Base-by-base conservation (phyloP, 2,329 filamentous ascomycete species). In the Sphaerulina vaccinii region DNA sequence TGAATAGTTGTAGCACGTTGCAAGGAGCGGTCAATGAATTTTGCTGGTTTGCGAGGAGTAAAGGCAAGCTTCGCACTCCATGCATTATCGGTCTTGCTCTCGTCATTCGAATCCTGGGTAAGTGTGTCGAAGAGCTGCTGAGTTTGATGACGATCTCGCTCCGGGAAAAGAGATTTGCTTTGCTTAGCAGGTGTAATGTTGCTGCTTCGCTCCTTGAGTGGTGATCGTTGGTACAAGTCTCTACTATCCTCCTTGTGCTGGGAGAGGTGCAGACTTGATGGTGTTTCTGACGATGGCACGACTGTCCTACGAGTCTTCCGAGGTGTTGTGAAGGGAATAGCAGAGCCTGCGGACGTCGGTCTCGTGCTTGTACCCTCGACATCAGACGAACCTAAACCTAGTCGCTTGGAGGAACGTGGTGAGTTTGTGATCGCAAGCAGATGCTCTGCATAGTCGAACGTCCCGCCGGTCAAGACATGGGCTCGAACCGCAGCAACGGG, bases 231-330 rank as follows among this genome's bases (percentile, higher is more conserved):
- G 24, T 43, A 23, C n/a, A 41, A 24, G 16, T 29, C 23, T n/a
- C 16, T 3, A 19, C 22, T 19, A 38, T 18, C 32, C 19, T 22
- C 43, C 41, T 19, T 33, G 10, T 47, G 39, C 16, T 40, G 22
- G 4, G 58, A 59, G 3, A 54, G 49, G 24, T 42, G 35, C 22
- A 54, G 41, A 35, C 52, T 57, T n/a, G 56, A 47, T 32, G 58
- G 54, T 22, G 54, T 58, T 9, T 55, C 47, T 21, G 58, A 61
- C 4, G 57, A 58, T 13, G 58, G 58, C 9, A 61, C 48, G 3
- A 46, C 52, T 15, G 35, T 51, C 33, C 41, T 49, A 5, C 29
- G 38, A 5, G 35, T 15, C 36, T 40, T 49, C 24, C 44, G 41
- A 11, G 58, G 56, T 8, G 58, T 61, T 13, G 38, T 51, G 16